Evolutionary conservation across 2,329 filamentous ascomycete genomes (phyloP), one percentile per base, ranked within the genome.

Genomic region (Cryphonectria radicalis): DNA sequence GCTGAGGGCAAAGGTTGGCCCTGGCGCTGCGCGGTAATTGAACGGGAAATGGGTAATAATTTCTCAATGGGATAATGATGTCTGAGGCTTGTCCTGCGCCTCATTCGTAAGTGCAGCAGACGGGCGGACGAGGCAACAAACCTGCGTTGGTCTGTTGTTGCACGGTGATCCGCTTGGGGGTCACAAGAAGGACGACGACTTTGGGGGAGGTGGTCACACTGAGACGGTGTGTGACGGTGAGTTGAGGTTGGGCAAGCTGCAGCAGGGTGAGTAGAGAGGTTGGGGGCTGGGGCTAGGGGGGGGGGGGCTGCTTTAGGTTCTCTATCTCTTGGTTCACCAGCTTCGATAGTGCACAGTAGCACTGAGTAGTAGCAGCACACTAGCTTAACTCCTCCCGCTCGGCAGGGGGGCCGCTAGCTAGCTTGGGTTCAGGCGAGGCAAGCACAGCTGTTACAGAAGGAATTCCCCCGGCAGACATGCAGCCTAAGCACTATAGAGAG

Each of bases 21-120:
- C 68, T 62, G 53, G 60, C 68, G 59, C 59, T 62, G 59, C 4
- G 59, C 67, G 70, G 66, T 62, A 40, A 62, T 62, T 62, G 59
- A 14, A 62, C 22, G 35, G 66, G 65, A 60, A 63, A 64, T 62
- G 65, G 65, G 60, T 43, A 37, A 69, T 70, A 68, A 71, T 63
- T 46, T 50, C 43, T 65, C 40, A 55, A 32, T 42, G 68, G 28
- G 22, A 68, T 70, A 62, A 70, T 65, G 46, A 67, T 72, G 50
- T 60, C 43, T 59, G 63, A 62, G 17, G 19, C 22, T 59, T 59
- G 25, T 59, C 14, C 55, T 32, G 13, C 25, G 14, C 55, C 28
- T 32, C 14, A 7, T 32, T 32, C 46, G 46, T 50, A 50, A n/a
- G 46, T 19, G 46, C 46, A 50, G 14, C 25, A 8, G 13, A 17